These are phyloP conservation scores for Gomphus bonarii DNA, from an alignment of 1,284 basidiomycete species.

Conservation along the genomic window DNA sequence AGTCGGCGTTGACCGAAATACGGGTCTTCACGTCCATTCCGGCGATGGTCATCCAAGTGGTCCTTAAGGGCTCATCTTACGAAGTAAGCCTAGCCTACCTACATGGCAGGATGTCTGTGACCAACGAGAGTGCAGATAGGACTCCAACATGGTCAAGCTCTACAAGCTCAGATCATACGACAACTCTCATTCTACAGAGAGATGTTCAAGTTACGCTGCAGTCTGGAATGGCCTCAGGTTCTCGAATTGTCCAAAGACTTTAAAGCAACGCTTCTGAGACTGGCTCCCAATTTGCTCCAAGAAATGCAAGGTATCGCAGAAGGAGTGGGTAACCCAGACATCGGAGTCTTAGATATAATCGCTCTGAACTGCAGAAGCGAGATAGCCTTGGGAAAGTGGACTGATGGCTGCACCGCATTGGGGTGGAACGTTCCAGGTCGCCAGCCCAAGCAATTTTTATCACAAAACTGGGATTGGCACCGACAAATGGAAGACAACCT, in stretches of 20 bases:
- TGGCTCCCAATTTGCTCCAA: conserved; percentile 22
- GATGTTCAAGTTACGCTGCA: conserved; percentile 22
- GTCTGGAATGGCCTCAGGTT: conserved; percentile 24
- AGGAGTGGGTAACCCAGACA: conserved; percentile 17
- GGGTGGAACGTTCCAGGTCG: conserved; percentile 19
- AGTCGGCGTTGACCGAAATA: not conserved
- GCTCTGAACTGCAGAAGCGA: conserved; percentile 28
- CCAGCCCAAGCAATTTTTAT: conserved; percentile 21
- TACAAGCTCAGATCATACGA: conserved; percentile 21
- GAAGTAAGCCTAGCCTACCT: conserved; percentile 14
- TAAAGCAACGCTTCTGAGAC: conserved; percentile 17
- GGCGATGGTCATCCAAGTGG: conserved; percentile 7
- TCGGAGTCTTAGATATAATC: conserved; percentile 24
- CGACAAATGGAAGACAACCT: conserved; percentile 24
- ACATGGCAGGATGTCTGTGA: not conserved
- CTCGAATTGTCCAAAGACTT: conserved; percentile 20
- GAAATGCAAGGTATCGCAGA: conserved; percentile 27
- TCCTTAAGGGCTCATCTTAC: conserved; percentile 17
- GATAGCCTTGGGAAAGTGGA: conserved; percentile 26
- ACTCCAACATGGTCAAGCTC: conserved; percentile 20
- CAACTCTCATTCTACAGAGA: conserved; percentile 24
- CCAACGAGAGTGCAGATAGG: conserved; percentile 20
- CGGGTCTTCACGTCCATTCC: not conserved
- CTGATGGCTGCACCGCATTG: conserved; percentile 29
- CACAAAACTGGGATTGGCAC: conserved; percentile 32